Evolutionary conservation across 495 filamentous ascomycete species (phyloP).

Genomic region (Paragyromitra xinjiangensis): DNA sequence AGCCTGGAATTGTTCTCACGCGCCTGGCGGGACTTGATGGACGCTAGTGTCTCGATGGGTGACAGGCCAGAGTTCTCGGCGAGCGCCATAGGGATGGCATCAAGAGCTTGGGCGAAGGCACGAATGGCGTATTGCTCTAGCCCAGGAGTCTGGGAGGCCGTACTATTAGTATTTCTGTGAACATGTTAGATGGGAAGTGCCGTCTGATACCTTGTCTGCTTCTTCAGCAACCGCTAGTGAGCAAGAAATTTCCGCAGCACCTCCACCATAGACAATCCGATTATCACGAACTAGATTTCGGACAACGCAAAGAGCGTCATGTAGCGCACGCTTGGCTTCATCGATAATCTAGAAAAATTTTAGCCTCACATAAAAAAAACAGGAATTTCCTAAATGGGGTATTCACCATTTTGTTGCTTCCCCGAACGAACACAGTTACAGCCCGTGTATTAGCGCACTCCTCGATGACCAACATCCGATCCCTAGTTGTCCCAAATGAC

Average conservation of each 20-base stretch:
- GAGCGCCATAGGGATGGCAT: conserved; percentile 93
- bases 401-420: conserved; percentile 98
- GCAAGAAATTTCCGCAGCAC: conserved; percentile 97
- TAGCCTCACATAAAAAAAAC: conserved; percentile 30
- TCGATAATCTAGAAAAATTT: conserved; percentile 81
- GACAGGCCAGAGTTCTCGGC: conserved; percentile 96
- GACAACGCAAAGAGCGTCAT: conserved; percentile 97
- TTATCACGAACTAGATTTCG: conserved; percentile 96
- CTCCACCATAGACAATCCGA: conserved; percentile 97
- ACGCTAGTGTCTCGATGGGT: conserved; percentile 92
- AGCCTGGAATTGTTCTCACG: conserved; percentile 85
- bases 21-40: conserved; percentile 94
- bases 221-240: conserved; percentile 94
- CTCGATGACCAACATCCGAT: conserved; percentile 99
- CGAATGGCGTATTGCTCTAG: conserved; percentile 99
- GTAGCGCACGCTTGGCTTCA: conserved; percentile 95
- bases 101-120: conserved; percentile 93
- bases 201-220: conserved; percentile 74
- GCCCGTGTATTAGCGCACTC: conserved; percentile 98
- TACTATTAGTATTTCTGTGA: conserved; percentile 22
- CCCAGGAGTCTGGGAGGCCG: conserved; percentile 71
- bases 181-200: not conserved
- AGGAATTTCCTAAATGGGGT: not conserved
- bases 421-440: conserved; percentile 93
- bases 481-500: conserved; percentile 94